A percentile compares a stretch with the other conserved stretches of the same genome.
These are phyloP conservation scores for Rhytidiadelphus loreus DNA, from an alignment of 225 moss, liverwort and hornwort genomes.

Conservation along the genomic window DNA sequence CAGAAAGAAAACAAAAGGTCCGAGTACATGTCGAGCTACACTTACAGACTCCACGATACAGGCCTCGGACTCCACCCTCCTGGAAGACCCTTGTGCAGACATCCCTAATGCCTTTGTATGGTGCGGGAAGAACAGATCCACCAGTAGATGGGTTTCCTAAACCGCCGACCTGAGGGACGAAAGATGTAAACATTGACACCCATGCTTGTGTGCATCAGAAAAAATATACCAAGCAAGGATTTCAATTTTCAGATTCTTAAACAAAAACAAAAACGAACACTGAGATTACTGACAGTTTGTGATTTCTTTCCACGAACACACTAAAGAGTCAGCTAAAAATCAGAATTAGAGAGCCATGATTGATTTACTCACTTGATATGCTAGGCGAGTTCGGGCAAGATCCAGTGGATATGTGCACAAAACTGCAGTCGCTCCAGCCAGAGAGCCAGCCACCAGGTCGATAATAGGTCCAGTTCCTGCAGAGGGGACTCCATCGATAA, in stretches of 20 bases:
- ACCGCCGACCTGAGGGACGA: slow-evolving; percentile 17
- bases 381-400: slow-evolving; percentile 44
- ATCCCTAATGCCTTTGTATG: slow-evolving; percentile 72
- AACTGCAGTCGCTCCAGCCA: slow-evolving; percentile 90
- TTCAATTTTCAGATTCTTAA: background rate
- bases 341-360: background rate
- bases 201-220: background rate
- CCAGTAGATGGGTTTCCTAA: background rate
- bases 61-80: slow-evolving; percentile 73
- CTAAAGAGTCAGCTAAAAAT: background rate
- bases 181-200: background rate
- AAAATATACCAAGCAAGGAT: background rate
- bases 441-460: slow-evolving; percentile 76
- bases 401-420: slow-evolving; percentile 50
- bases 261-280: background rate
- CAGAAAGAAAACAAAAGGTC: background rate
- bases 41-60: slow-evolving; percentile 93
- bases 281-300: background rate
- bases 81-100: slow-evolving; percentile 71
- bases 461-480: slow-evolving; percentile 64
- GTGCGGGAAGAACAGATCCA: slow-evolving; percentile 35
- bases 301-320: background rate
- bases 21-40: background rate
- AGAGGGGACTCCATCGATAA: slow-evolving; percentile 57
- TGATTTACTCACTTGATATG: slow-evolving; percentile 33